Percentiles rank a stretch among this genome's conserved stretches.
These are phyloP conservation scores for Syzygium syzygioides DNA, from an alignment of 441 rosid genomes.

Conservation along the genomic window DNA sequence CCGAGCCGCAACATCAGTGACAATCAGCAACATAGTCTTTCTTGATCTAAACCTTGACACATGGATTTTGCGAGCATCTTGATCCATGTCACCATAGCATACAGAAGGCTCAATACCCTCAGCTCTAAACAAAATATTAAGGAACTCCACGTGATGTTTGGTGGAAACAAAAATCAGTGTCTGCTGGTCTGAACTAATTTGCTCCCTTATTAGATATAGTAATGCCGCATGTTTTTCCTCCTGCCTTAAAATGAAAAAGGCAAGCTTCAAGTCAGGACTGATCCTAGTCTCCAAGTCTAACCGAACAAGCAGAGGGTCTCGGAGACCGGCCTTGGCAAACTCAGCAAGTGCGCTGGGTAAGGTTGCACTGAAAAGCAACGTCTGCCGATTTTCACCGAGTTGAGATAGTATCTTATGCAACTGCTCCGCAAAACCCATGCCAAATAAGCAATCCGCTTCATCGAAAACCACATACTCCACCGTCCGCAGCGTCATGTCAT, in stretches of 20 bases:
- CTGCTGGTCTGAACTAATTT: slow-evolving; percentile 69
- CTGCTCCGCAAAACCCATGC: slow-evolving; percentile 91
- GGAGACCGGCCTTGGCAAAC: slow-evolving; percentile 89
- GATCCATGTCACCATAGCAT: slow-evolving; percentile 98
- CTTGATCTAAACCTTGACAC: slow-evolving; percentile 80
- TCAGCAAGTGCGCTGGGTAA: slow-evolving; percentile 96
- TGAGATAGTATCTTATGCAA: slow-evolving; percentile 71
- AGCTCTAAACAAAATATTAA: slow-evolving; percentile 62
- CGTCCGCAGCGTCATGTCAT: slow-evolving; percentile 72
- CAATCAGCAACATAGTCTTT: slow-evolving; percentile 82
- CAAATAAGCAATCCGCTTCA: slow-evolving; percentile 90
- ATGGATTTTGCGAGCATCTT: slow-evolving; percentile 90
- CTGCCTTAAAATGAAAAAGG: slow-evolving; percentile 69
- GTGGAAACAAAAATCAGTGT: slow-evolving; percentile 91
- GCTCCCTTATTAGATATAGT: slow-evolving; percentile 73
- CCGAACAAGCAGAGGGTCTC: slow-evolving; percentile 89
- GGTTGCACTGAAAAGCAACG: slow-evolving; percentile 92
- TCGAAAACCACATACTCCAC: slow-evolving; percentile 97
- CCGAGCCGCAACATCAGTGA: slow-evolving; percentile 94
- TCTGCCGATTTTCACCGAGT: slow-evolving; percentile 86
- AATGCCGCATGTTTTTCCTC: slow-evolving; percentile 88
- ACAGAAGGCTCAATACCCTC: slow-evolving; percentile 88
- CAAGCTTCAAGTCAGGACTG: slow-evolving; percentile 74
- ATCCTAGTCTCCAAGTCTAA: slow-evolving; percentile 89
- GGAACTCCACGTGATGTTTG: slow-evolving; percentile 93